Percentiles rank a stretch among this genome's conserved stretches.
Conservation (phyloP, 108 stramenopile genomes). For the Craspedostauros australis region DNA sequence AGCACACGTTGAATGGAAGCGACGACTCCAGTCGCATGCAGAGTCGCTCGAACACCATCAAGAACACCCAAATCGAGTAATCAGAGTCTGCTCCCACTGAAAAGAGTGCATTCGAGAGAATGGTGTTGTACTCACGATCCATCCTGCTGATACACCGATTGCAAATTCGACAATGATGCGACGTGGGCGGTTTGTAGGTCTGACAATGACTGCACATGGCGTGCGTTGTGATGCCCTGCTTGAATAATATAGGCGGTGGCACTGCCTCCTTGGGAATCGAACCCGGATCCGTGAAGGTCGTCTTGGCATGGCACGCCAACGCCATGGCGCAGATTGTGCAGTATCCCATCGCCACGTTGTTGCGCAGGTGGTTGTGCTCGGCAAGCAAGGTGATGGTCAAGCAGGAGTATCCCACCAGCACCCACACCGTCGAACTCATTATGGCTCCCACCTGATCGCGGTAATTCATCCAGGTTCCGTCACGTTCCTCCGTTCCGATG, state of each 20-base stretch:
- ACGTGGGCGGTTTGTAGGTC: conserved; percentile 92
- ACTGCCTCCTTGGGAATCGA: conserved; percentile 83
- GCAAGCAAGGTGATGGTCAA: conserved; percentile 74
- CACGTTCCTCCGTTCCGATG: conserved; percentile 46
- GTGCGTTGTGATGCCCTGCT: conserved; percentile 68
- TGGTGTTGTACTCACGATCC: conserved; percentile 49
- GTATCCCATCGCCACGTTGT: conserved; percentile 53
- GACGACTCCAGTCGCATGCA: not conserved
- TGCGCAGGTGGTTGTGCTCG: conserved; percentile 61
- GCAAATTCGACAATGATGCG: conserved; percentile 98
- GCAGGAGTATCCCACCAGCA: conserved; percentile 67
- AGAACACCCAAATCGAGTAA: not conserved
- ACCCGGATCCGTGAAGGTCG: conserved; percentile 94
- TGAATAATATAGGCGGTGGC: no score
- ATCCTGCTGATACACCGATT: conserved; percentile 94
- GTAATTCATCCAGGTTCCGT: conserved; percentile 87
- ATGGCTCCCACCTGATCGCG: conserved; percentile 84
- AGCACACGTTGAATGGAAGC: not conserved
- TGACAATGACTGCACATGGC: conserved; percentile 92
- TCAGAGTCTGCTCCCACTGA: not conserved
- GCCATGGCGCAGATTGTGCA: conserved; percentile 65
- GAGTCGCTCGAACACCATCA: not conserved
- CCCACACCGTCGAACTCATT: conserved; percentile 83
- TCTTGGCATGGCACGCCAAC: conserved; percentile 86
- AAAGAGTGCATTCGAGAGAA: not conserved